A percentile compares a stretch with the other conserved stretches of the same genome.
Evolutionary conservation across 192 early-diverging fungal species (phyloP).

Genomic region (Entophlyctis helioformis): DNA sequence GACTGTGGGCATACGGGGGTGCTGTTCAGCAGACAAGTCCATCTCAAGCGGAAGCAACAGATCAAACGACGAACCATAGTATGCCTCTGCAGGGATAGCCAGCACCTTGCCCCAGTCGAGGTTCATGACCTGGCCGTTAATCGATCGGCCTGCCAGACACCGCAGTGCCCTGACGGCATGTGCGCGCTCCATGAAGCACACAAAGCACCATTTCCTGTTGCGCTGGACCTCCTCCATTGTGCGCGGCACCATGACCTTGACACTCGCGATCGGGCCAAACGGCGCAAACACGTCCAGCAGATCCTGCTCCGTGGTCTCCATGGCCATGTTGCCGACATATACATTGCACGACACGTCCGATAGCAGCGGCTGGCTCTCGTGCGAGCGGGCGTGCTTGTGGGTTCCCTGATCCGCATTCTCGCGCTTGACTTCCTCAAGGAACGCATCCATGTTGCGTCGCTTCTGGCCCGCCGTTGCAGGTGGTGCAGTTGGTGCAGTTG

Average conservation of each 20-base stretch:
- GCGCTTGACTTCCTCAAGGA: constrained; percentile 75
- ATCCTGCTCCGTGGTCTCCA: constrained; percentile 55
- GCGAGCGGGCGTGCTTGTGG: too few species aligned
- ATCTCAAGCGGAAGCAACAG: too few species aligned
- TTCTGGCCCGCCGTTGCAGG: too few species aligned
- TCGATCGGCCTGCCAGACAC: constrained; percentile 58
- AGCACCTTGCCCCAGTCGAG: constrained; percentile 82
- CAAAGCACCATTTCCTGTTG: constrained; percentile 72
- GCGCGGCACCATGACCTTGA: constrained; percentile 95
- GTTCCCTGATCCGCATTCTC: constrained; percentile 58
- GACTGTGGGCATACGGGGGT: too few species aligned
- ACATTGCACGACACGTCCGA: too few species aligned
- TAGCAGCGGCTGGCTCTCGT: too few species aligned
- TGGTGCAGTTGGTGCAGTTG: too few species aligned
- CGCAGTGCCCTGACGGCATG: constrained; percentile 58
- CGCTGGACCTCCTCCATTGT: constrained; percentile 70
- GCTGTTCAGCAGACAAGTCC: too few species aligned
- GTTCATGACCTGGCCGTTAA: constrained; percentile 45
- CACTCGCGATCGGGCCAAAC: constrained; percentile 76
- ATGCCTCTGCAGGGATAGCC: constrained; percentile 58
- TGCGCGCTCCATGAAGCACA: constrained; percentile 74
- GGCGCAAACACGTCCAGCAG: constrained; percentile 65
- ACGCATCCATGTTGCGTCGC: constrained; percentile 74
- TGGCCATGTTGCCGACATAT: constrained; percentile 70
- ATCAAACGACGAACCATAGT: too few species aligned